Percentiles rank a stretch among this genome's conserved stretches.
Evolutionary conservation across 768 basidiomycete species (phyloP).

Genomic region (Serendipita sp.): DNA sequence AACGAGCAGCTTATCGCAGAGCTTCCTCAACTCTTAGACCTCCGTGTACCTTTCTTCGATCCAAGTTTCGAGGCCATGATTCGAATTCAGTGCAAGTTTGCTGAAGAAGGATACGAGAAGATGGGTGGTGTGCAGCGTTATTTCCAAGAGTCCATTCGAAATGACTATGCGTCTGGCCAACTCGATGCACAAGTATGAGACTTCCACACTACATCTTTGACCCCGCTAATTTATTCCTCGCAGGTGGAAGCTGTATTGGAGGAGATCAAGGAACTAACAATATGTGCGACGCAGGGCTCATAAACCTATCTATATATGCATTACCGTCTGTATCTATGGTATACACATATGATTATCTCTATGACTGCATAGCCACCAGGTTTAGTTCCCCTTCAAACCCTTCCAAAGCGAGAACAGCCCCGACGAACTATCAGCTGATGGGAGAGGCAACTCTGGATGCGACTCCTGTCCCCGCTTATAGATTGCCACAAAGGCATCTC

Average conservation of each 20-base stretch:
- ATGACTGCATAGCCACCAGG: no score
- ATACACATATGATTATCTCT: no score
- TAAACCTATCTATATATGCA: not conserved
- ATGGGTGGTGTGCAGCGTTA: slow-evolving; percentile 85
- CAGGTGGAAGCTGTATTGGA: slow-evolving; percentile 92
- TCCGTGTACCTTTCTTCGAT: slow-evolving; percentile 95
- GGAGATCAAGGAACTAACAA: slow-evolving; percentile 91
- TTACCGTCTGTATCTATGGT: no score
- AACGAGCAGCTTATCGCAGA: slow-evolving; percentile 86
- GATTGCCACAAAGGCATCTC: no score
- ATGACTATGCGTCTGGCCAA: slow-evolving; percentile 94
- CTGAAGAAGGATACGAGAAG: slow-evolving; percentile 96
- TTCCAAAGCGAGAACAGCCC: not conserved
- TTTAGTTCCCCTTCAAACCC: no score
- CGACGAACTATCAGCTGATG: not conserved
- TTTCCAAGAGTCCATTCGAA: slow-evolving; percentile 34
- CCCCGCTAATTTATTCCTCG: slow-evolving; percentile 3
- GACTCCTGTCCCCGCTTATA: no score
- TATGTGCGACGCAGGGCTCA: slow-evolving; percentile 37
- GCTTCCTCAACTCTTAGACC: slow-evolving; percentile 80
- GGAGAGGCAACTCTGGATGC: no score
- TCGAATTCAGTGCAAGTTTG: slow-evolving; percentile 92
- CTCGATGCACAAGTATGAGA: slow-evolving; percentile 70
- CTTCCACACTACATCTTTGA: not conserved
- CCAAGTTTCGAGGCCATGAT: slow-evolving; percentile 99